Evolutionary conservation across 2,329 filamentous ascomycete genomes (phyloP).

Genomic region (Cadophora gregata): DNA sequence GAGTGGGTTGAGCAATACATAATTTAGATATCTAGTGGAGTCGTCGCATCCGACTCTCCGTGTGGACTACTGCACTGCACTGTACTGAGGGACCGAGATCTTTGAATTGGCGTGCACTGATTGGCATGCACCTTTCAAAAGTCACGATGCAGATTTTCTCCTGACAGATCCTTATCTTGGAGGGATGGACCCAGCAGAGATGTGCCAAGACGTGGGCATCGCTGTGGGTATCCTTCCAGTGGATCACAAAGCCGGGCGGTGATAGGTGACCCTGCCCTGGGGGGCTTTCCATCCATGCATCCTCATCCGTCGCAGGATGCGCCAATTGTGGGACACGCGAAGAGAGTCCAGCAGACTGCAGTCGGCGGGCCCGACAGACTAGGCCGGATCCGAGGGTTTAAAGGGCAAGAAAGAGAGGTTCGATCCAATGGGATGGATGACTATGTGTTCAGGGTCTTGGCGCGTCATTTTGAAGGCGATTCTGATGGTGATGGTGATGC

Average conservation of each 20-base stretch:
- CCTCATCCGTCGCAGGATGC: too few species aligned
- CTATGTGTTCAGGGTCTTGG: background rate
- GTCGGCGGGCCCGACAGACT: slow-evolving; percentile 8
- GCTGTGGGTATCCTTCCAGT: background rate
- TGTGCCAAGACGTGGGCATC: slow-evolving; percentile 6
- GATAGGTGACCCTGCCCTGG: too few species aligned
- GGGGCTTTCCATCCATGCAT: too few species aligned
- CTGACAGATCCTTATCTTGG: background rate
- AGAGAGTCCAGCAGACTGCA: slow-evolving; percentile 1
- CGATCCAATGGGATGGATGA: background rate
- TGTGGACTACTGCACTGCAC: background rate
- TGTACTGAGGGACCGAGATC: background rate
- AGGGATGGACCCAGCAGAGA: background rate
- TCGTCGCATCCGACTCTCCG: background rate
- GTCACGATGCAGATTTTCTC: background rate
- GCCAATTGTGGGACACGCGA: background rate
- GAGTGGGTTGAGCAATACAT: background rate
- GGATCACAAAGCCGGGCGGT: background rate
- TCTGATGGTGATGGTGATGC: too few species aligned
- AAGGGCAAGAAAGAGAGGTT: background rate
- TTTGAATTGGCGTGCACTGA: background rate
- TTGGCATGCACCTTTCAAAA: background rate
- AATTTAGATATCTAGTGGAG: background rate
- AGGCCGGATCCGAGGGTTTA: background rate
- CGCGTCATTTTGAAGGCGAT: too few species aligned